Base-by-base conservation (phyloP, 2,329 filamentous ascomycete species). In the Aureobasidium pullulans region DNA sequence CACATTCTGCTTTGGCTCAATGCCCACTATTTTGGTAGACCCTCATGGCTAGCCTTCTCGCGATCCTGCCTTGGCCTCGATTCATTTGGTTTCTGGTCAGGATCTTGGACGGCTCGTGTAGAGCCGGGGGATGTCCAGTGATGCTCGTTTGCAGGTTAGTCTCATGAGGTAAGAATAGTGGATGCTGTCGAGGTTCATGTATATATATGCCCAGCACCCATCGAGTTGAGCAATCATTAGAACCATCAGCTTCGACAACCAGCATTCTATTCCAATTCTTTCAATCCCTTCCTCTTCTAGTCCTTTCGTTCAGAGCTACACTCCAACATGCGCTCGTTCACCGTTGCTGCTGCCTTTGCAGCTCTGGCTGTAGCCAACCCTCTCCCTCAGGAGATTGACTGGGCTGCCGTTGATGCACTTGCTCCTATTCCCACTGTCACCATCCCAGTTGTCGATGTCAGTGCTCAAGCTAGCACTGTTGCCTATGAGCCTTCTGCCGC, bases 341-440 rank as follows among this genome's bases (percentile, higher is more conserved):
- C 47, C 15, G 16, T 50, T 16, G 44, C 56, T 19, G 57, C 57
- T 53, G 57, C 57, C 32, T 52, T 60, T 56, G 58, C 58, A 34
- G 58, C 58, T 31, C n/a, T 49, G 49, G 49, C 42, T 56, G 58
- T 44, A 29, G 58, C 58, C 42, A 53, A 44, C 48, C 47, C 57
- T 32, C n/a, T 61, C 9, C 62, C 64, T 15, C 63, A 64, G 40
- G 60, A 62, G 34, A 62, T 65, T 31, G 57, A 62, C 40, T 60
- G 59, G 39, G 63, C 63, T 43, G 37, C 62, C 10, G 57, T 63
- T 36, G 50, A 61, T 23, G 60, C 60, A 6, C 57, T 61, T 3
- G 42, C 50, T 16, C 60, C 62, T 15, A 50, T 52, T 13, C 56
- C 58, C 15, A 61, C 56, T 8, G 53, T 42, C 29, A 57, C 56